phyloP scores from a whole-genome alignment of 495 filamentous ascomycete genomes.

The Aspergillus nidulans region DNA sequence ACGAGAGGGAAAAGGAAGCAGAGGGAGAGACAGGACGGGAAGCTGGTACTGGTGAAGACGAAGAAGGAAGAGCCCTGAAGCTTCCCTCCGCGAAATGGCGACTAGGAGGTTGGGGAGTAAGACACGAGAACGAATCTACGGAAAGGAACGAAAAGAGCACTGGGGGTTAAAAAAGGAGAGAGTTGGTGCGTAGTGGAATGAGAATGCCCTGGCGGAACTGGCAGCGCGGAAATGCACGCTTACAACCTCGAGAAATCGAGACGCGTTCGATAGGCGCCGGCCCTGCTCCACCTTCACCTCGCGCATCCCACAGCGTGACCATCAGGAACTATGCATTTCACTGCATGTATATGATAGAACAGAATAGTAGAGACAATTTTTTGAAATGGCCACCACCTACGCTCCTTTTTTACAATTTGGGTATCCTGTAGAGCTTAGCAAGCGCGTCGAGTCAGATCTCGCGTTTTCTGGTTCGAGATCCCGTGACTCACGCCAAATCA shows the following conservation, averaged over 20 bases:
- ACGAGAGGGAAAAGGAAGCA: neutral
- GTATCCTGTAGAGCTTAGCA: neutral
- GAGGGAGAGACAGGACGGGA: conserved; percentile 11
- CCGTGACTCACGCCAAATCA: conserved; percentile 22
- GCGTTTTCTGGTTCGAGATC: conserved; percentile 21
- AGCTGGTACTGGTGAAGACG: conserved; percentile 19
- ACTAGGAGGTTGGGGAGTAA: conserved; percentile 22
- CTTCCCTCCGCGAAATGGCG: conserved; percentile 14
- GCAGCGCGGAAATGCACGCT: conserved; percentile 45
- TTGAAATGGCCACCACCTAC: neutral
- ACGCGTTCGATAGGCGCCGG: conserved; percentile 48
- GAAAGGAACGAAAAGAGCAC: conserved; percentile 25
- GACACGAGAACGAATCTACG: conserved; percentile 14
- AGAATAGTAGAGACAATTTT: neutral
- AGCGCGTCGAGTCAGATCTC: conserved; percentile 19
- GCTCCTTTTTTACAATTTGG: neutral
- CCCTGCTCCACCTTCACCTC: conserved; percentile 33
- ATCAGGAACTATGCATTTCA: conserved; percentile 16
- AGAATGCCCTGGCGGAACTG: conserved; percentile 24
- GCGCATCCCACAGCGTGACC: conserved; percentile 16
- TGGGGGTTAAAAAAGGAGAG: conserved; percentile 32
- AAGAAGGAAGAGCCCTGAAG: conserved; percentile 20
- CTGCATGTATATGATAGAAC: neutral
- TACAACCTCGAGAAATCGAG: conserved; percentile 33
- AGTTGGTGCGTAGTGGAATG: conserved; percentile 39